Percentiles rank a stretch among this genome's conserved stretches.
phyloP scores from a whole-genome alignment of 441 rosid genomes.

The Iberis amara region DNA sequence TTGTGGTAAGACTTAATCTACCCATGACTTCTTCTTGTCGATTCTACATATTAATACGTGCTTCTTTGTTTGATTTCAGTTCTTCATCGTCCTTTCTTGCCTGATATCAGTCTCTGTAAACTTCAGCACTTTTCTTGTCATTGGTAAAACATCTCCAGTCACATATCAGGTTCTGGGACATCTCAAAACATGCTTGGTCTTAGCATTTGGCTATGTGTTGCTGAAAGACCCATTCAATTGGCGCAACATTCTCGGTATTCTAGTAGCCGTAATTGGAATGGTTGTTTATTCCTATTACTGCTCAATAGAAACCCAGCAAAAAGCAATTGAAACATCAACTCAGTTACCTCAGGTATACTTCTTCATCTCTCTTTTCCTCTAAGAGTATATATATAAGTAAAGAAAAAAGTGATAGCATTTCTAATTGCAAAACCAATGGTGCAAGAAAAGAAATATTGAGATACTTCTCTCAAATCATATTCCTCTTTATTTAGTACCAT shows the following conservation, averaged over 20 bases:
- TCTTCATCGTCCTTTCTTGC: slow-evolving; percentile 86
- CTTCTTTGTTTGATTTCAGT: slow-evolving; percentile 41
- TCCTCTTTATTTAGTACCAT: too few relatives aligned
- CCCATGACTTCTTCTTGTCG: neutral
- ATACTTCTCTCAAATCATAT: too few relatives aligned
- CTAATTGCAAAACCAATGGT: too few relatives aligned
- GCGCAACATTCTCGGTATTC: slow-evolving; percentile 79
- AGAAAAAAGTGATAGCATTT: too few relatives aligned
- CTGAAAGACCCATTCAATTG: slow-evolving; percentile 77
- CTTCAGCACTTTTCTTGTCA: slow-evolving; percentile 85
- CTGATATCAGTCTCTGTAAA: slow-evolving; percentile 86
- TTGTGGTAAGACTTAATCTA: slow-evolving; percentile 49
- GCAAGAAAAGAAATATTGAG: too few relatives aligned
- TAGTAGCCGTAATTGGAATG: slow-evolving; percentile 74
- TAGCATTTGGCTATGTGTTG: slow-evolving; percentile 77
- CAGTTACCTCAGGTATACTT: slow-evolving; percentile 44
- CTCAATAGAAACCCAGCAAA: slow-evolving; percentile 59
- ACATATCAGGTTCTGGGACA: slow-evolving; percentile 89
- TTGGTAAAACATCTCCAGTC: slow-evolving; percentile 90
- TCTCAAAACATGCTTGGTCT: slow-evolving; percentile 75
- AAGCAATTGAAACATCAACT: slow-evolving; percentile 47
- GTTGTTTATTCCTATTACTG: slow-evolving; percentile 64
- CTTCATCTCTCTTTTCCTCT: neutral
- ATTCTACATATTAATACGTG: neutral
- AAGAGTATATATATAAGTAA: too few relatives aligned